Conservation (phyloP, 768 basidiomycete genomes). For the Naganishia kalamii region DNA sequence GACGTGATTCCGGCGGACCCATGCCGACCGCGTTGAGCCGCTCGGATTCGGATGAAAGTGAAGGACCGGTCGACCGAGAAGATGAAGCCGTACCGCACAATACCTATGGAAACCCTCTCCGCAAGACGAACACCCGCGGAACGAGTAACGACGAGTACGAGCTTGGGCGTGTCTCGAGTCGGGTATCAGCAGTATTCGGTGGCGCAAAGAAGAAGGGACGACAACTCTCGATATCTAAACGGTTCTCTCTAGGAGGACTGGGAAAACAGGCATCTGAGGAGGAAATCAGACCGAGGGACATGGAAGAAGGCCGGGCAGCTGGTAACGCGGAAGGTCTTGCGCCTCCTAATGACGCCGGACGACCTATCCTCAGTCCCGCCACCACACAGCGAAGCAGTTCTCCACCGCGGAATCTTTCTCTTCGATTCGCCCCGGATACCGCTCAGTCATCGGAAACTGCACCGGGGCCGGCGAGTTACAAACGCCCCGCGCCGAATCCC, state of each 20-base stretch:
- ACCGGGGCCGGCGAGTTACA: constrained; percentile 26
- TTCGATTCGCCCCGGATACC: constrained; percentile 38
- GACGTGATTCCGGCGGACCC: background rate
- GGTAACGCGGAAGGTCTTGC: background rate
- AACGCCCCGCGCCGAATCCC: constrained; percentile 16
- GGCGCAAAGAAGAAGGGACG: constrained; percentile 7
- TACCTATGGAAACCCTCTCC: constrained; percentile 1
- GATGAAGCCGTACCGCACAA: background rate
- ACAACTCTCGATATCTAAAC: background rate
- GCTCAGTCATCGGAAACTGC: constrained; percentile 36
- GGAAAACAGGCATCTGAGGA: constrained; percentile 11
- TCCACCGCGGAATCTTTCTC: constrained; percentile 23
- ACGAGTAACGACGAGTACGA: constrained; percentile 10
- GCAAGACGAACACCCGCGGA: background rate
- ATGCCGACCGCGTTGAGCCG: background rate
- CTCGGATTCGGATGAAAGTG: background rate
- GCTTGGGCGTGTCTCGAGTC: constrained; percentile 12
- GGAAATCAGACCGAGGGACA: constrained; percentile 3
- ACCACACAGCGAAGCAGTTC: constrained; percentile 11
- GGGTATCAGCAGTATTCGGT: constrained; percentile 6
- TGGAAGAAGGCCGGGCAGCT: background rate
- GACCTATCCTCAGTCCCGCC: background rate
- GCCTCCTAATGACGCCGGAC: background rate
- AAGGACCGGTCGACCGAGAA: background rate
- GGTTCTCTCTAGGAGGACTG: constrained; percentile 5